These are phyloP conservation scores for Patellaria atrata DNA, from an alignment of 495 filamentous ascomycete species.

Conservation along the genomic window DNA sequence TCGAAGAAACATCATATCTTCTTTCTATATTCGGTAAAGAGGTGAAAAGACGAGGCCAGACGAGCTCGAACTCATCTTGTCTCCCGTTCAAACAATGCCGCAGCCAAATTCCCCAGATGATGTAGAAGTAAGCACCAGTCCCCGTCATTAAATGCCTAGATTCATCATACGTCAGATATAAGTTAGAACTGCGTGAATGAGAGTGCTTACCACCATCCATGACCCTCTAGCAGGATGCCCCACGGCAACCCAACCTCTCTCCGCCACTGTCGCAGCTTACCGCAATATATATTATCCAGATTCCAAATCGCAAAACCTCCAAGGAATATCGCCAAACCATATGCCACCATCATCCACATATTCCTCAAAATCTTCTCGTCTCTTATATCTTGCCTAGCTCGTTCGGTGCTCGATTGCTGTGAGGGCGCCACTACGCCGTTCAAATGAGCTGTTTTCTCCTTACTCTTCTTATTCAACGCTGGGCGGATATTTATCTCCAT, in stretches of 20 bases:
- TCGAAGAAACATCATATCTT: background rate
- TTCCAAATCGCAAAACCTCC: conserved; percentile 79
- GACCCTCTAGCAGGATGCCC: conserved; percentile 80
- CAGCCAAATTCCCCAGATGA: conserved; percentile 77
- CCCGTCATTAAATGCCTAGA: conserved; percentile 52
- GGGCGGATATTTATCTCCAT: conserved; percentile 73
- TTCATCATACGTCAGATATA: conserved; percentile 7
- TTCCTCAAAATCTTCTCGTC: conserved; percentile 45
- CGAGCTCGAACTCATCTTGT: conserved; percentile 60
- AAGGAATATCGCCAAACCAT: conserved; percentile 61
- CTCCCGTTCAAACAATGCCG: conserved; percentile 62
- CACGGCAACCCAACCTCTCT: conserved; percentile 68
- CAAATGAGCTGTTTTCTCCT: conserved; percentile 17
- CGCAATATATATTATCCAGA: conserved; percentile 72
- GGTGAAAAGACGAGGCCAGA: conserved; percentile 51
- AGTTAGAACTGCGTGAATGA: conserved; percentile 4
- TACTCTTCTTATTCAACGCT: conserved; percentile 21
- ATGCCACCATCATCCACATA: conserved; percentile 64
- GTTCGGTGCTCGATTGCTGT: conserved; percentile 16
- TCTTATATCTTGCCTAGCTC: conserved; percentile 35
- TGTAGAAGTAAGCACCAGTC: conserved; percentile 65
- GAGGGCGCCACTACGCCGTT: conserved; percentile 9
- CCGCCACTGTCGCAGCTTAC: conserved; percentile 52
- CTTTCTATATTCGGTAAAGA: conserved; percentile 52
- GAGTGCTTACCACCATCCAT: conserved; percentile 86